Evolutionary conservation across 2,329 filamentous ascomycete genomes (phyloP), one percentile per base, ranked within the genome.

Genomic region (Fusarium sp.): DNA sequence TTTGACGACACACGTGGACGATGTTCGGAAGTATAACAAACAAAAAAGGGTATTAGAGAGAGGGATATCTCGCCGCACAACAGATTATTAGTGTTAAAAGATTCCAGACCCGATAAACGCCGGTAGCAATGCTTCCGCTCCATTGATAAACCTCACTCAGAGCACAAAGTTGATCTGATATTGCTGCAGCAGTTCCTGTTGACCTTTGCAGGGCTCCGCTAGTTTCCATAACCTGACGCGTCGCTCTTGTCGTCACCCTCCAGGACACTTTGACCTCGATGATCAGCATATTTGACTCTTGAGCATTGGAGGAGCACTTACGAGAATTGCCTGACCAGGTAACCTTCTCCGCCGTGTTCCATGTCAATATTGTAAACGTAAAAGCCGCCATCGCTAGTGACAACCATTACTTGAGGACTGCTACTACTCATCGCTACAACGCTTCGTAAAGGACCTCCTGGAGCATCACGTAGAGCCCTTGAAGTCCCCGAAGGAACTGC

Each of bases 361-460:
- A 99, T 89, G 80, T 99, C 95, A 60, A 99, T 94, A 73, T 94
- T 95, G 82, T 95, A 99, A 35, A 98, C 92, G 76, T 96, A 97
- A 79, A 98, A 98, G 29, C 92, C 92, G 15, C 96, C 96, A 80
- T 99, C 96, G 76, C 93, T 98, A 1, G 96, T 99, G 19, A 98
- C 95, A 1, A 98, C 94, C 95, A 99, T 98, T 54, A 99, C 93
- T 78, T 98, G 95, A 2, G 96, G 96, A 31, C 93, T 95, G 79
- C 91, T 97, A 78, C 92, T 96, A 79, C 94, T 97, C 92, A 99
- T 97, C 14, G 96, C 95, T 46, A 99, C 96, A n/a, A 99, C 95
- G 73, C 94, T 97, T 73, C 93, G 88, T 44, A 97, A 82, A 1
- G 93, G 91, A 0, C 87, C 76, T 10, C 80, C 77, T 4, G 78